Conservation (phyloP, 768 basidiomycete genomes). For the Kwoniella sp. region DNA sequence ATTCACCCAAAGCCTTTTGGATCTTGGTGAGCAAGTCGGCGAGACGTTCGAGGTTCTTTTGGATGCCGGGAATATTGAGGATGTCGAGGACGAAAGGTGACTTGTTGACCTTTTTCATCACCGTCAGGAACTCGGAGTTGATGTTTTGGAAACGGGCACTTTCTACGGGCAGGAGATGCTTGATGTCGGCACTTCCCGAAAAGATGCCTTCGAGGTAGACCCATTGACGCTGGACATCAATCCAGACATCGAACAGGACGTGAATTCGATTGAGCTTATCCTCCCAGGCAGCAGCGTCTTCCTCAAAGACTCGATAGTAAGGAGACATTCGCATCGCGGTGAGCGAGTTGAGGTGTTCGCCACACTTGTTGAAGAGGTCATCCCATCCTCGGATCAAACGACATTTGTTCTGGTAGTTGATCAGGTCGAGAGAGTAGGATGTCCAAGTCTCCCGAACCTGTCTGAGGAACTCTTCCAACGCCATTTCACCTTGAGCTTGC, state of each 20-base stretch:
- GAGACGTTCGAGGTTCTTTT: slow-evolving; percentile 95
- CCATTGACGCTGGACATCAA: slow-evolving; percentile 99
- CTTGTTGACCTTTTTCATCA: slow-evolving; percentile 99
- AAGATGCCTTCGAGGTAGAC: slow-evolving; percentile 99
- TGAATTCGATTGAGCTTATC: slow-evolving; percentile 96
- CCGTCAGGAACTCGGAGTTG: slow-evolving; percentile 93
- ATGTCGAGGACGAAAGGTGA: slow-evolving; percentile 97
- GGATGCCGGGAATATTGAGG: slow-evolving; percentile 91
- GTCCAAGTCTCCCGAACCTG: slow-evolving; percentile 98
- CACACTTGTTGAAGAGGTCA: slow-evolving; percentile 93
- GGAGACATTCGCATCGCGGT: slow-evolving; percentile 97
- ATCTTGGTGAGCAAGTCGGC: slow-evolving; percentile 97
- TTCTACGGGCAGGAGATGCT: slow-evolving; percentile 95
- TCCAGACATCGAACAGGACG: slow-evolving; percentile 98
- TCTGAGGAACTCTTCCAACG: slow-evolving; percentile 90
- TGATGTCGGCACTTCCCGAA: slow-evolving; percentile 99
- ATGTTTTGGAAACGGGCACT: slow-evolving; percentile 98
- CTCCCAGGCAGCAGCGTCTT: slow-evolving; percentile 80
- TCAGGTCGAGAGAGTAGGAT: slow-evolving; percentile 89
- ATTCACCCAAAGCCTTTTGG: slow-evolving; percentile 98
- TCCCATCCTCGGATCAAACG: slow-evolving; percentile 97
- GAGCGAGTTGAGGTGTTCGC: slow-evolving; percentile 94
- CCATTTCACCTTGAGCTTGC: slow-evolving; percentile 98
- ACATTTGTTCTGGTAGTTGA: slow-evolving; percentile 99
- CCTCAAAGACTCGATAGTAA: slow-evolving; percentile 76